These are phyloP conservation scores for Xerocomellus intermedius DNA, from an alignment of 768 basidiomycete species.

Conservation along the genomic window DNA sequence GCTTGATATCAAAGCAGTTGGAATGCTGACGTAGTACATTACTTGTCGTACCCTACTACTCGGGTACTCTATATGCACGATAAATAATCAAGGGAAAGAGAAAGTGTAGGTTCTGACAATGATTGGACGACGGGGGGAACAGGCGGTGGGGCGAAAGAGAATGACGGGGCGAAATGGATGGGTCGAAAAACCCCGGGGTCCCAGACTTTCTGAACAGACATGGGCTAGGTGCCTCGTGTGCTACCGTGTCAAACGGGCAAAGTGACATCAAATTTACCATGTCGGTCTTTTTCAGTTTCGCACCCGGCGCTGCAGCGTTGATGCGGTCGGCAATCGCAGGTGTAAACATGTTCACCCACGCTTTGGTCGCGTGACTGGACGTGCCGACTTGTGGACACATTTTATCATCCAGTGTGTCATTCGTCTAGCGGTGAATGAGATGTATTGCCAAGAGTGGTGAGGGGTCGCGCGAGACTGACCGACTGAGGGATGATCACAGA, in stretches of 20 bases:
- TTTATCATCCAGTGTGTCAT: conserved; percentile 63
- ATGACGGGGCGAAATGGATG: too few relatives aligned
- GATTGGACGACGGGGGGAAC: too few relatives aligned
- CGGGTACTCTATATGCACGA: too few relatives aligned
- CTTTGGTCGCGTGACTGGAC: conserved; percentile 39
- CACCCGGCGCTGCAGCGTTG: conserved; percentile 59
- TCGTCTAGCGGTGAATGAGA: conserved; percentile 34
- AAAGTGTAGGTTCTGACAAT: too few relatives aligned
- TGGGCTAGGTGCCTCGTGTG: conserved; percentile 45
- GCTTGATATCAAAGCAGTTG: too few relatives aligned
- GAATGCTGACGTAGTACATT: too few relatives aligned
- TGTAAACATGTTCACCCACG: conserved; percentile 55
- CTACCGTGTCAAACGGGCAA: conserved; percentile 73
- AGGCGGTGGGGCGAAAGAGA: too few relatives aligned
- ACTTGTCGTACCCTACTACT: too few relatives aligned
- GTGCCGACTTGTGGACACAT: conserved; percentile 58
- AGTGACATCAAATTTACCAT: conserved; percentile 60
- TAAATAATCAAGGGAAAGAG: too few relatives aligned
- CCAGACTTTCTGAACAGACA: conserved; percentile 76
- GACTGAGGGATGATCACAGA: conserved; percentile 56
- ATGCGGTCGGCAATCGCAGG: conserved; percentile 53
- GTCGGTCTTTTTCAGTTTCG: conserved; percentile 54
- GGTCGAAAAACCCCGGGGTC: too few relatives aligned
- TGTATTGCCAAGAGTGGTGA: not conserved
- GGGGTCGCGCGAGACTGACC: conserved; percentile 33